Percentiles rank a stretch among this genome's conserved stretches.
Conservation (phyloP, 106 monocot genomes). For the Gastrodia elata region DNA sequence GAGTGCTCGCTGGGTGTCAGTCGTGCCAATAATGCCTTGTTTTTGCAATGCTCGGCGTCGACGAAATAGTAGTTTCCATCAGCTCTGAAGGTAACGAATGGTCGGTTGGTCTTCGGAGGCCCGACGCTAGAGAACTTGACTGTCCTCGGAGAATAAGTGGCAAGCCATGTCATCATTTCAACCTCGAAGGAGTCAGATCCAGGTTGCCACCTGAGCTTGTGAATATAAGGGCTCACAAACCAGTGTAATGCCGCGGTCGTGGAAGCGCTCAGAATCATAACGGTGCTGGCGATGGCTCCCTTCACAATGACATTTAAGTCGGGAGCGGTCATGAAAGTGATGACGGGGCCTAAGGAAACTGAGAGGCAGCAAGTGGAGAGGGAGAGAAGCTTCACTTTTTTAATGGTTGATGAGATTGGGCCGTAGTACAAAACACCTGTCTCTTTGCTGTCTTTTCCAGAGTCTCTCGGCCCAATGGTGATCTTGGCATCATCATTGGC, state of each 20-base stretch:
- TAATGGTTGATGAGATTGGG: slow-evolving; percentile 86
- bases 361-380: slow-evolving; percentile 98
- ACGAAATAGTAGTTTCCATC: slow-evolving; percentile 66
- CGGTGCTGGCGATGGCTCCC: slow-evolving; percentile 79
- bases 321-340: slow-evolving; percentile 97
- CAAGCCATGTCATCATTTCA: slow-evolving; percentile 87
- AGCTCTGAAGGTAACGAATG: slow-evolving; percentile 78
- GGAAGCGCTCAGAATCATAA: slow-evolving; percentile 83
- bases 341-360: slow-evolving; percentile 81
- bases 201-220: slow-evolving; percentile 84
- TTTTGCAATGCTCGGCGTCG: slow-evolving; percentile 62
- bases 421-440: slow-evolving; percentile 52
- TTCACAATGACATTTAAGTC: slow-evolving; percentile 87
- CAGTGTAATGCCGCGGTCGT: slow-evolving; percentile 89
- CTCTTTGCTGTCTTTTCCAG: slow-evolving; percentile 32
- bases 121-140: slow-evolving; percentile 70
- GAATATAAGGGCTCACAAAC: slow-evolving; percentile 93
- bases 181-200: slow-evolving; percentile 78
- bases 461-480: slow-evolving; percentile 66
- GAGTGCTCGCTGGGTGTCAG: slow-evolving; percentile 54
- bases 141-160: slow-evolving; percentile 43
- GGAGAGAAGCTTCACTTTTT: slow-evolving; percentile 92
- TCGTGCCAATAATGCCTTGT: slow-evolving; percentile 66
- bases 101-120: slow-evolving; percentile 64
- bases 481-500: slow-evolving; percentile 52